A percentile compares a stretch with the other conserved stretches of the same genome.
Evolutionary conservation across 169 alveolate genomes (phyloP).

Genomic region (Plasmodium vivax): DNA sequence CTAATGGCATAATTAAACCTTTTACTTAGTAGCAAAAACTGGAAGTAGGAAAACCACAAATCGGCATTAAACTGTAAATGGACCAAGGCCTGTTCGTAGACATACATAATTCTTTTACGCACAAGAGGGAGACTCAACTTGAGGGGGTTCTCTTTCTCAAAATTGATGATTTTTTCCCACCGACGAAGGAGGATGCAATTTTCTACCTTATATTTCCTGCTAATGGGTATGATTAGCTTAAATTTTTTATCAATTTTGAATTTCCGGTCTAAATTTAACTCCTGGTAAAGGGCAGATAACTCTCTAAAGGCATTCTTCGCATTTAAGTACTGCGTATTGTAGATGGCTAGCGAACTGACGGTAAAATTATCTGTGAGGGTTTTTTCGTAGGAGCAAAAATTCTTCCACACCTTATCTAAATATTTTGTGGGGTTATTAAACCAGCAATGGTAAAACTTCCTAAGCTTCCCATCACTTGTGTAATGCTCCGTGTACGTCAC

Average conservation of each 20-base stretch:
- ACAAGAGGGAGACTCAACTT: slow-evolving; percentile 48
- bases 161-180: slow-evolving; percentile 83
- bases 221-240: slow-evolving; percentile 76
- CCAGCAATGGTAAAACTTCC: slow-evolving; percentile 74
- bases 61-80: slow-evolving; percentile 77
- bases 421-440: slow-evolving; percentile 80
- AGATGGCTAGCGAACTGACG: slow-evolving; percentile 15
- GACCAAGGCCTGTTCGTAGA: slow-evolving; percentile 76
- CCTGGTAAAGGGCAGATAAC: slow-evolving; percentile 32
- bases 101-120: slow-evolving; percentile 78
- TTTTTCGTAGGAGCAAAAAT: slow-evolving; percentile 77
- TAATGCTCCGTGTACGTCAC: slow-evolving; percentile 44
- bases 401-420: slow-evolving; percentile 82
- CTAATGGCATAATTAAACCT: slow-evolving; percentile 73
- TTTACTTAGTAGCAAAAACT: slow-evolving; percentile 76
- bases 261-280: slow-evolving; percentile 67
- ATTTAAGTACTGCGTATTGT: slow-evolving; percentile 54
- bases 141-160: slow-evolving; percentile 81
- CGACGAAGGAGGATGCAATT: slow-evolving; percentile 16
- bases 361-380: slow-evolving; percentile 27
- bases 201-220: slow-evolving; percentile 64
- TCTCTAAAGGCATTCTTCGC: slow-evolving; percentile 67
- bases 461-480: slow-evolving; percentile 48
- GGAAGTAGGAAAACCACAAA: slow-evolving; percentile 84
- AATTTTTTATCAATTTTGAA: slow-evolving; percentile 55